A percentile compares a stretch with the other conserved stretches of the same genome.
Conservation (phyloP, 495 filamentous ascomycete species). For the Gamarada debralockiae region DNA sequence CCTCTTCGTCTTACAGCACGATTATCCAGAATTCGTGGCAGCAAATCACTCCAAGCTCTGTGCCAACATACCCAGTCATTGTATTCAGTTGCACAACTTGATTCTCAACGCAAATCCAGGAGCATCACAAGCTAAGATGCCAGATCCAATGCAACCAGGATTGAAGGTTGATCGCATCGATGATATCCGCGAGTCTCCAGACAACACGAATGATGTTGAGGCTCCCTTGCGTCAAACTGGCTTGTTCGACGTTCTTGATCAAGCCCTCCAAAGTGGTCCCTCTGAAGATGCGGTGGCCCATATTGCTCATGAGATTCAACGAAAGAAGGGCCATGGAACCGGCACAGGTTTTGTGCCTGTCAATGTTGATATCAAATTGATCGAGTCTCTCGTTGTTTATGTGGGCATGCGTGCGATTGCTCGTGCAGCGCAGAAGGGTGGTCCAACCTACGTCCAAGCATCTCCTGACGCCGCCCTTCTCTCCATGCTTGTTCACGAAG, state of each 20-base stretch:
- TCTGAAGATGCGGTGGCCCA: constrained; percentile 66
- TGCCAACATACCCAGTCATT: constrained; percentile 80
- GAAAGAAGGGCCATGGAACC: constrained; percentile 45
- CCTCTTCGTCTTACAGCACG: constrained; percentile 82
- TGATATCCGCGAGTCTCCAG: constrained; percentile 65
- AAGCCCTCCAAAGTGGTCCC: constrained; percentile 54
- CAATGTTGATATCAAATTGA: constrained; percentile 62
- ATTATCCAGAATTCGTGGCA: constrained; percentile 89
- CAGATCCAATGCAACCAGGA: constrained; percentile 75
- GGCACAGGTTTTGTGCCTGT: constrained; percentile 60
- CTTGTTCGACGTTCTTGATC: constrained; percentile 66
- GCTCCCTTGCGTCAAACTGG: constrained; percentile 54
- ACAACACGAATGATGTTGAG: constrained; percentile 57
- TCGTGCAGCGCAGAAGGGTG: constrained; percentile 51
- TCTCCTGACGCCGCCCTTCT: constrained; percentile 74
- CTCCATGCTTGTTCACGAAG: constrained; percentile 65
- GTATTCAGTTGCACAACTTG: constrained; percentile 84
- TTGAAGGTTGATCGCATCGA: constrained; percentile 79
- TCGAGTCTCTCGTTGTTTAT: constrained; percentile 81
- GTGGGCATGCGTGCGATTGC: constrained; percentile 69
- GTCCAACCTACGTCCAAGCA: constrained; percentile 61
- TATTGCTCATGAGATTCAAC: constrained; percentile 63
- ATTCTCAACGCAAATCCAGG: constrained; percentile 79
- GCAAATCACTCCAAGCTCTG: constrained; percentile 83
- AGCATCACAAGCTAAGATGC: constrained; percentile 66